phyloP scores from a whole-genome alignment of 2,329 filamentous ascomycete species.

The Calonectria pseudoturangicola region DNA sequence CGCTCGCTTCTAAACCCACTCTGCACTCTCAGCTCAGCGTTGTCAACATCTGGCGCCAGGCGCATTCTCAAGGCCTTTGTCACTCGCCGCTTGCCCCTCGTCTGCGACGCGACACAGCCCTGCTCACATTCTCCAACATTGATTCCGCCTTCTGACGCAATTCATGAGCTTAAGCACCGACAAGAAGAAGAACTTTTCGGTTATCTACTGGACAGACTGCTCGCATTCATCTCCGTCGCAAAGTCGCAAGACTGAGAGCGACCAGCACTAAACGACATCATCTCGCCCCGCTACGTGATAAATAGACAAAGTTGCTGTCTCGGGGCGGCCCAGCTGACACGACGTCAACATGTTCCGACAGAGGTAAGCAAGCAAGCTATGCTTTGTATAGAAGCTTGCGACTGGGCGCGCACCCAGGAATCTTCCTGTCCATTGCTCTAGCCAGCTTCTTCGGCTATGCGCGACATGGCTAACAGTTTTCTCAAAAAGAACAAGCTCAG shows the following conservation, averaged over 20 bases:
- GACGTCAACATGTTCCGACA: conserved; percentile 56
- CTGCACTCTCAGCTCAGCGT: conserved; percentile 24
- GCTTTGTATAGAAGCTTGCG: background rate
- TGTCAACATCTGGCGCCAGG: conserved; percentile 48
- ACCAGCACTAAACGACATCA: conserved; percentile 30
- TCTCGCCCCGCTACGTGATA: conserved; percentile 39
- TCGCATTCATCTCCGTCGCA: conserved; percentile 38
- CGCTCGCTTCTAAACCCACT: conserved; percentile 37
- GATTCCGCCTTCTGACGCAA: conserved; percentile 35
- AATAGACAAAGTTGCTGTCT: conserved; percentile 43
- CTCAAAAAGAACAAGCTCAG: conserved; percentile 79
- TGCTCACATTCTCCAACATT: conserved; percentile 11
- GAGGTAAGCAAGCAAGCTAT: conserved; percentile 51
- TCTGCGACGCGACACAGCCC: conserved; percentile 34
- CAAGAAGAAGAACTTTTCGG: background rate
- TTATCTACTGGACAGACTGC: conserved; percentile 34
- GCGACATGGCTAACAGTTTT: conserved; percentile 8
- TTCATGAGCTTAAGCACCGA: conserved; percentile 40
- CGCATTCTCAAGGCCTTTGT: conserved; percentile 41
- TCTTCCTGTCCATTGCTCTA: background rate
- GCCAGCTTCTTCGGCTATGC: background rate
- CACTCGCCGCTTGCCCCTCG: conserved; percentile 30
- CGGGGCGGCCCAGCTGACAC: conserved; percentile 45
- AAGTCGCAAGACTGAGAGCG: conserved; percentile 31
- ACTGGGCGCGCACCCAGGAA: conserved; percentile 1